Evolutionary conservation across 2,329 filamentous ascomycete species (phyloP).

Genomic region (Bipolaris sorokiniana): DNA sequence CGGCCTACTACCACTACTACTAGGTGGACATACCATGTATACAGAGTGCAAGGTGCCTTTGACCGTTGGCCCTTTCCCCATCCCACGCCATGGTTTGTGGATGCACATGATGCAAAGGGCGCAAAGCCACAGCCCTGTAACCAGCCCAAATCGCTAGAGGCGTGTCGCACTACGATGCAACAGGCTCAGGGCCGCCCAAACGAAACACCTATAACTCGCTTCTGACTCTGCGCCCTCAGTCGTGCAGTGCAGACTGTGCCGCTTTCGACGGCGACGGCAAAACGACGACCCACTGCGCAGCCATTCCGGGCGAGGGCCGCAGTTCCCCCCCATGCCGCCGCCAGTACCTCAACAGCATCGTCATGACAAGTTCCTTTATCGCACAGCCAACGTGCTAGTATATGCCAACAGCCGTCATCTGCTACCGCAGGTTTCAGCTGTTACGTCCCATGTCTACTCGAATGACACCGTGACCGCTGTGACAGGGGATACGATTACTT

Average conservation of each 20-base stretch:
- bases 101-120: conserved; percentile 9
- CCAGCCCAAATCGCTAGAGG: conserved; percentile 12
- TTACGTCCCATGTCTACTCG: no score
- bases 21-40: no score
- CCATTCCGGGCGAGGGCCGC: conserved; percentile 1
- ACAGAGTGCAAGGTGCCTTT: neutral
- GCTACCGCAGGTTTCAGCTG: no score
- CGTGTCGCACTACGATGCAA: conserved; percentile 35
- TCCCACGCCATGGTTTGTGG: neutral
- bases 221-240: conserved; percentile 13
- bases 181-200: conserved; percentile 22
- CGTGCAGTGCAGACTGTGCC: conserved; percentile 7
- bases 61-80: neutral
- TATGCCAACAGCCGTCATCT: no score
- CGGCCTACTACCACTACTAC: neutral
- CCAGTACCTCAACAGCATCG: neutral
- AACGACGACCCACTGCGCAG: conserved; percentile 1
- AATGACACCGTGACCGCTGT: no score
- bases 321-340: neutral
- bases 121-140: conserved; percentile 14
- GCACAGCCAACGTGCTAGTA: neutral
- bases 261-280: conserved; percentile 1
- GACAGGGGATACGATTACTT: no score
- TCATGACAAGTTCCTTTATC: neutral
- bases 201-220: conserved; percentile 25